Base-by-base conservation (phyloP, 805 yeast species). In the Isabelozyma gotoi region DNA sequence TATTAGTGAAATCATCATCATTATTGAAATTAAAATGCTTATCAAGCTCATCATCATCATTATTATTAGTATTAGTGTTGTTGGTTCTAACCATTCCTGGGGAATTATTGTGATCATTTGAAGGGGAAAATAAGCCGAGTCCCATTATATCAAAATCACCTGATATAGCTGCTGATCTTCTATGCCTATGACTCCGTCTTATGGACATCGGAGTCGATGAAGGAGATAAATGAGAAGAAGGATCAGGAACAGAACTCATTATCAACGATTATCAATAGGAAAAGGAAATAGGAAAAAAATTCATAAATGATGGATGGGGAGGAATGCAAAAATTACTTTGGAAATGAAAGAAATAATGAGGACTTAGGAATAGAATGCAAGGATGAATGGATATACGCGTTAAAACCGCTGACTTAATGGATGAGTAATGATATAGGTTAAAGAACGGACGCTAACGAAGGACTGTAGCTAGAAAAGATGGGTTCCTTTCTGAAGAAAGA, bases 151-250 rank as follows among this genome's bases (percentile, higher is more conserved):
- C 94, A 58, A 88, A 85, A 59, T 89, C 96, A 3, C 94, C 94
- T 7, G 94, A 85, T 5, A 89, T 84, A 0, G 96, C 96, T 17
- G 92, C 90, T 0, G 96, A 88, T 41, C 96, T 70, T 55, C 88
- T 79, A 56, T 89, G 96, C 36, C 87, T 78, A 64, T 89, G 96
- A 1, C 82, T 80, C 55, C 68, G 68, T 36, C 39, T 48, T 8
- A 42, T 42, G 11, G 33, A 34, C 20, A 36, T 11, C 2, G 51
- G 51, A 1, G 56, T 49, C 4, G 53, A 21, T 15, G 38, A 19
- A 8, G 31, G 27, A 14, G 47, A 15, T 12, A 36, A 39, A 21
- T 39, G 38, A 11, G 44, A 32, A 7, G n/a, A 10, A 24, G 29
- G 29, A 29, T 42, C 46, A 14, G 51, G 51, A 21, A 47, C 37